Conservation (phyloP, 495 filamentous ascomycete genomes). For the Barbatosphaeria neglecta region DNA sequence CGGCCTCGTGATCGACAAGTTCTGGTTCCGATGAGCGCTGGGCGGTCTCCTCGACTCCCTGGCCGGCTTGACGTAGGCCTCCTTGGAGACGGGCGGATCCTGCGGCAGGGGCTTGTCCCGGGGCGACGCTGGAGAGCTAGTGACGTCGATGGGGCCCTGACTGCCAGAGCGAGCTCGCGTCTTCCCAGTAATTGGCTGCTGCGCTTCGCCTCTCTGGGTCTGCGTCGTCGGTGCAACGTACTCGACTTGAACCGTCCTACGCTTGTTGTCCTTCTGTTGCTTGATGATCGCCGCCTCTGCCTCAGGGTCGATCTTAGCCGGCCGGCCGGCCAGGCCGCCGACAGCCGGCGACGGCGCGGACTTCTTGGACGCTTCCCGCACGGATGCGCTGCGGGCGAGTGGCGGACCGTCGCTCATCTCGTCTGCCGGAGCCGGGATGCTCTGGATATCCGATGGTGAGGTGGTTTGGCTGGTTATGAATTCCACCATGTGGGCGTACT, state of each 20-base stretch:
- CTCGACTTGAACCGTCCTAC: conserved; percentile 92
- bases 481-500: conserved; percentile 87
- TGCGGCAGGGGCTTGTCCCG: conserved; percentile 42
- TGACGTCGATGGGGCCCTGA: conserved; percentile 35
- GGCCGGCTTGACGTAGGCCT: conserved; percentile 28
- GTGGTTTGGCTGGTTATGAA: conserved; percentile 94
- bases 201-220: conserved; percentile 46
- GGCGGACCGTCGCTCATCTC: conserved; percentile 49
- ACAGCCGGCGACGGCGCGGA: conserved; percentile 41
- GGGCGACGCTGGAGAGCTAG: conserved; percentile 17
- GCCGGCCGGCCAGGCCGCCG: conserved; percentile 61
- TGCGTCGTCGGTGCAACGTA: conserved; percentile 88
- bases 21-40: conserved; percentile 34
- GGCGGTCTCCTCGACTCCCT: conserved; percentile 30
- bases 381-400: conserved; percentile 77
- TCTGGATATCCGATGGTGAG: conserved; percentile 72
- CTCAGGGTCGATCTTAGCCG: conserved; percentile 63
- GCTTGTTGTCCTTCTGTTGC: conserved; percentile 75
- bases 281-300: conserved; percentile 32
- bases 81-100: conserved; percentile 34
- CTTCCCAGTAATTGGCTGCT: conserved; percentile 20
- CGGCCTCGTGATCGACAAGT: conserved; percentile 35
- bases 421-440: conserved; percentile 60
- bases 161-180: conserved; percentile 41
- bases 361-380: conserved; percentile 73